These are phyloP conservation scores for Hura crepitans DNA, from an alignment of 441 rosid genomes.

Conservation along the genomic window DNA sequence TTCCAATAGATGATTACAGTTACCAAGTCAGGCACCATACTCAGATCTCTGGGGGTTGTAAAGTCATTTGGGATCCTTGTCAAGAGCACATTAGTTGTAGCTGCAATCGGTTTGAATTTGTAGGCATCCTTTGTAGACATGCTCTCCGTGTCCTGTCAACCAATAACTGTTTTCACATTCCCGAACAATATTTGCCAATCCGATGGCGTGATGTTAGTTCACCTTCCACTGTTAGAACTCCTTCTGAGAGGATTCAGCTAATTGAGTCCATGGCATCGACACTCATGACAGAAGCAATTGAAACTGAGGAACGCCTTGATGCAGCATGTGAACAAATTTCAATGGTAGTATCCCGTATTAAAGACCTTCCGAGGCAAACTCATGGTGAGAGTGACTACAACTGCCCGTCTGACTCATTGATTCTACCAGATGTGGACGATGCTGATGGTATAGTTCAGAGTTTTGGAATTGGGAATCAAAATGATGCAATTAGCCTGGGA, in stretches of 20 bases:
- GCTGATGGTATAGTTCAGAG: constrained; percentile 41
- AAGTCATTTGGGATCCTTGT: constrained; percentile 49
- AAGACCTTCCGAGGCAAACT: constrained; percentile 39
- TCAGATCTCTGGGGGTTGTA: constrained; percentile 41
- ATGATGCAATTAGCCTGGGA: constrained; percentile 34
- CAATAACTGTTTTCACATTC: constrained; percentile 63
- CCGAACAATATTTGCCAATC: constrained; percentile 42
- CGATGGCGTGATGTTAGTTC: constrained; percentile 36
- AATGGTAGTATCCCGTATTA: constrained; percentile 36
- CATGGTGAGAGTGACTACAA: constrained; percentile 29
- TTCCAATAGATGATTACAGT: constrained; percentile 44
- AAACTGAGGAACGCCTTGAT: constrained; percentile 51
- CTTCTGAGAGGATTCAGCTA: constrained; percentile 37
- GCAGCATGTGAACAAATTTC: constrained; percentile 51
- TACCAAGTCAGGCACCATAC: constrained; percentile 53
- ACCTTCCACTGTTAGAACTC: constrained; percentile 29
- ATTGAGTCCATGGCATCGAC: constrained; percentile 49
- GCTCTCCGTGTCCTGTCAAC: constrained; percentile 52
- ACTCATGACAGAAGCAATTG: constrained; percentile 43
- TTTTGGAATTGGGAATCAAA: constrained; percentile 34
- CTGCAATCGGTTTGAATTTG: constrained; percentile 50
- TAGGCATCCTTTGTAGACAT: constrained; percentile 63
- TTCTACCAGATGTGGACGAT: constrained; percentile 46
- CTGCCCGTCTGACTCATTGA: constrained; percentile 45
- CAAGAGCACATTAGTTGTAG: constrained; percentile 52